These are phyloP conservation scores for Aspergillus carbonarius DNA, from an alignment of 2,329 filamentous ascomycete species.

Conservation along the genomic window DNA sequence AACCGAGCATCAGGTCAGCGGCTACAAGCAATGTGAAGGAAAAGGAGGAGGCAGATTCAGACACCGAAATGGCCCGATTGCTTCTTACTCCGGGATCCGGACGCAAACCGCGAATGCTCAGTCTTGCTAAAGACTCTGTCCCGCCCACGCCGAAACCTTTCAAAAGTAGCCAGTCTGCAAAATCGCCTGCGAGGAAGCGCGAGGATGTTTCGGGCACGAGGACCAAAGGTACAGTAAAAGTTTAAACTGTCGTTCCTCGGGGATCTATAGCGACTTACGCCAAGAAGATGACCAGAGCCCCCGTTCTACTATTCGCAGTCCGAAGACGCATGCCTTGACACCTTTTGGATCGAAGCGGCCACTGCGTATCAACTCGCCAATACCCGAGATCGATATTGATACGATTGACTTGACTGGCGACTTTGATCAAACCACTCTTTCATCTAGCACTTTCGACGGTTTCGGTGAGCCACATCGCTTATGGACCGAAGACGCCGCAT, in stretches of 20 bases:
- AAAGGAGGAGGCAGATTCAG: constrained; percentile 25
- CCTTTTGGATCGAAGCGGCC: constrained; percentile 20
- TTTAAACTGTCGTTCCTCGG: background rate
- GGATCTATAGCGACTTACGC: constrained; percentile 6
- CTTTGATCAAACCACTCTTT: constrained; percentile 34
- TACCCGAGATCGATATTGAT: constrained; percentile 36
- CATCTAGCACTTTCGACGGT: constrained; percentile 39
- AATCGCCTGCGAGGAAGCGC: constrained; percentile 10
- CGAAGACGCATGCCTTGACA: constrained; percentile 18
- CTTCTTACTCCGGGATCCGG: constrained; percentile 42
- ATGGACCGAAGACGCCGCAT: constrained; percentile 47
- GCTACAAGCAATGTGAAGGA: constrained; percentile 25
- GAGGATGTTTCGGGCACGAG: constrained; percentile 6
- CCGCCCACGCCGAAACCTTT: constrained; percentile 21
- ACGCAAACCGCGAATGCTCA: constrained; percentile 43
- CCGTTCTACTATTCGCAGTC: constrained; percentile 20
- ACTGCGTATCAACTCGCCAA: constrained; percentile 16
- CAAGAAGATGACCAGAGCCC: constrained; percentile 19
- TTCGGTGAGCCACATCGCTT: constrained; percentile 43
- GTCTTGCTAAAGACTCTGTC: constrained; percentile 24
- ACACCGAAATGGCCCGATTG: constrained; percentile 46
- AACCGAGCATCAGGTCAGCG: constrained; percentile 1
- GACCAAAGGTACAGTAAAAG: constrained; percentile 26
- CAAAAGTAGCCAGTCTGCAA: constrained; percentile 16
- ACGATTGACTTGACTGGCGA: constrained; percentile 48